A percentile compares a stretch with the other conserved stretches of the same genome.
These are phyloP conservation scores for Candida maesae DNA, from an alignment of 805 yeast genomes.

Conservation along the genomic window DNA sequence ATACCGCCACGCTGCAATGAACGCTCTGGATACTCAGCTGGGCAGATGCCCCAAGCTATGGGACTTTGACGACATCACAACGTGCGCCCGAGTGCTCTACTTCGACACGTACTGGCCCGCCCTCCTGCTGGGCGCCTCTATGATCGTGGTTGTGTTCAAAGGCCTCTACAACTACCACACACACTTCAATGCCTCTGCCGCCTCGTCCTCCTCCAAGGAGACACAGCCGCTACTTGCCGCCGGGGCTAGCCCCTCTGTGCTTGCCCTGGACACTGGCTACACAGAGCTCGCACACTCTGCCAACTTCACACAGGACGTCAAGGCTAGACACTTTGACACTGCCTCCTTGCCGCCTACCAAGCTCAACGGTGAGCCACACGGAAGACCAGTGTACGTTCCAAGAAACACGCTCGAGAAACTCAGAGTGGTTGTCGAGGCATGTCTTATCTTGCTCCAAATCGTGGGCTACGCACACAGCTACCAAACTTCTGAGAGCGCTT, in stretches of 20 bases:
- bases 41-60: conserved; percentile 32
- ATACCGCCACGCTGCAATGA: too few species aligned
- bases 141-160: conserved; percentile 13
- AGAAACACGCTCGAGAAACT: conserved; percentile 51
- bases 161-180: conserved; percentile 10
- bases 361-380: conserved; percentile 61
- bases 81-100: conserved; percentile 42
- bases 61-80: conserved; percentile 60
- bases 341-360: conserved; percentile 48
- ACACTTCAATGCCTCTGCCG: not conserved
- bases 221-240: conserved; percentile 15
- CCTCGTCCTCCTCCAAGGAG: conserved; percentile 11
- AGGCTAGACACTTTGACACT: conserved; percentile 55
- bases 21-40: conserved; percentile 6
- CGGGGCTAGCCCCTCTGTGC: not conserved
- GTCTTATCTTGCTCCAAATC: conserved; percentile 43
- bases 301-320: conserved; percentile 36
- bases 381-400: conserved; percentile 42
- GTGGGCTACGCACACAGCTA: conserved; percentile 29
- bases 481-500: conserved; percentile 19
- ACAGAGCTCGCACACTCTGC: conserved; percentile 6
- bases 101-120: conserved; percentile 37
- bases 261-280: not conserved
- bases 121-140: conserved; percentile 27
- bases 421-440: conserved; percentile 46